phyloP scores from a whole-genome alignment of 164 flowering plant species.

The Vitis cinerea region DNA sequence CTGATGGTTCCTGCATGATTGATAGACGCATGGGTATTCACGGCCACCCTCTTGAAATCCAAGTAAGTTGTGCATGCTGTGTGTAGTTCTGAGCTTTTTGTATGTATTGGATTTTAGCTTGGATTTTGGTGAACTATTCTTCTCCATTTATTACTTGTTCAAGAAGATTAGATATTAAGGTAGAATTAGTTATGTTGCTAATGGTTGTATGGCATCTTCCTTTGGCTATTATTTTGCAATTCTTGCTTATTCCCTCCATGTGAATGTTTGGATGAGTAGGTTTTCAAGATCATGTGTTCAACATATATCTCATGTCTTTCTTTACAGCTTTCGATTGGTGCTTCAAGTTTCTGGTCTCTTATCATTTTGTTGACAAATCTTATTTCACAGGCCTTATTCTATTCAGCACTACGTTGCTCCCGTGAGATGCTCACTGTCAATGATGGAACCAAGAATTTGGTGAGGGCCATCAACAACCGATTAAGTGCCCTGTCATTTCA shows the following conservation, averaged over 20 bases:
- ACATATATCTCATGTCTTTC: neutral
- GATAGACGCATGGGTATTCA: constrained; percentile 95
- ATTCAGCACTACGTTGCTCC: constrained; percentile 41
- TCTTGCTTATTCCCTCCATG: neutral
- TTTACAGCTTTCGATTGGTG: neutral
- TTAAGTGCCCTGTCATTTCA: constrained; percentile 51
- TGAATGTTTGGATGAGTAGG: too few species aligned
- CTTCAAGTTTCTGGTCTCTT: neutral
- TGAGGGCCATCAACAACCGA: constrained; percentile 35
- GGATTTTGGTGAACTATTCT: neutral
- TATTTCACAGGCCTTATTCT: constrained; percentile 40
- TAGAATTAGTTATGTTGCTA: neutral
- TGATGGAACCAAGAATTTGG: constrained; percentile 39
- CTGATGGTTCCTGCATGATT: constrained; percentile 98
- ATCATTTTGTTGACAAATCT: neutral
- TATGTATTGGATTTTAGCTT: neutral
- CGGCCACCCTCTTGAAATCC: constrained; percentile 96
- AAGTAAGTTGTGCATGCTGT: constrained; percentile 38
- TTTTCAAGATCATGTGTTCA: neutral
- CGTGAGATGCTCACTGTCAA: constrained; percentile 43
- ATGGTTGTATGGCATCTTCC: neutral
- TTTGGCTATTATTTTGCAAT: neutral
- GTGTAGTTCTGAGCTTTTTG: neutral
- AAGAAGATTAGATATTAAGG: neutral
- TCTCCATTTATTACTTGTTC: neutral